Percentiles rank a stretch among this genome's conserved stretches.
Conservation (phyloP, 768 basidiomycete species). For the Boletus reticuloceps region DNA sequence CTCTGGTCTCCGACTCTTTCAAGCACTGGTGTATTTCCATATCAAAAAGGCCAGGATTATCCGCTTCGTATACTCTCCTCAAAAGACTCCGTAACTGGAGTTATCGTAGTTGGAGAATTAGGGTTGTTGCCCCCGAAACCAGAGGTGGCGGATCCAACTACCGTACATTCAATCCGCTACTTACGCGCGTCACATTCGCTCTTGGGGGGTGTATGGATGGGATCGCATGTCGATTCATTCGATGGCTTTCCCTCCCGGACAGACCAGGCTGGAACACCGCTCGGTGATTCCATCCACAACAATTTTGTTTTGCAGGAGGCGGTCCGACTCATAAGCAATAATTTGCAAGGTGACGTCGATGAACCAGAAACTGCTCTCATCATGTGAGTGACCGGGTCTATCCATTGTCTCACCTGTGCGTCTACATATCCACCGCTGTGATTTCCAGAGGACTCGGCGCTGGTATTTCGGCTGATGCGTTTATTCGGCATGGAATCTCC, state of each 20-base stretch:
- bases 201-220: conserved; percentile 79
- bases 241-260: conserved; percentile 40
- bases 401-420: conserved; percentile 4
- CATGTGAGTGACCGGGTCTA: conserved; percentile 50
- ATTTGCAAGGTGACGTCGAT: conserved; percentile 35
- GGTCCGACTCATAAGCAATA: conserved; percentile 62
- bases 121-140: conserved; percentile 34
- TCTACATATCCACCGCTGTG: neutral
- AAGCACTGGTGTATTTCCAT: conserved; percentile 49
- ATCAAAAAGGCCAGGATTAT: conserved; percentile 44
- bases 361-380: conserved; percentile 56
- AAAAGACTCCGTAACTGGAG: conserved; percentile 70
- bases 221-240: conserved; percentile 42
- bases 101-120: conserved; percentile 79
- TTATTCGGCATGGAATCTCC: conserved; percentile 63
- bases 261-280: conserved; percentile 51
- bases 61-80: conserved; percentile 68
- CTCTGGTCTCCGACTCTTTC: conserved; percentile 58
- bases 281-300: conserved; percentile 80
- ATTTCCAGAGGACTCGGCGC: conserved; percentile 77
- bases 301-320: conserved; percentile 89
- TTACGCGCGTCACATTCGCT: conserved; percentile 65
- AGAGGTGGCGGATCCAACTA: conserved; percentile 26
- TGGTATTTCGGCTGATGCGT: conserved; percentile 76
- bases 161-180: conserved; percentile 54